Conservation (phyloP, 2,329 filamentous ascomycete genomes). For the Fusarium illudens region DNA sequence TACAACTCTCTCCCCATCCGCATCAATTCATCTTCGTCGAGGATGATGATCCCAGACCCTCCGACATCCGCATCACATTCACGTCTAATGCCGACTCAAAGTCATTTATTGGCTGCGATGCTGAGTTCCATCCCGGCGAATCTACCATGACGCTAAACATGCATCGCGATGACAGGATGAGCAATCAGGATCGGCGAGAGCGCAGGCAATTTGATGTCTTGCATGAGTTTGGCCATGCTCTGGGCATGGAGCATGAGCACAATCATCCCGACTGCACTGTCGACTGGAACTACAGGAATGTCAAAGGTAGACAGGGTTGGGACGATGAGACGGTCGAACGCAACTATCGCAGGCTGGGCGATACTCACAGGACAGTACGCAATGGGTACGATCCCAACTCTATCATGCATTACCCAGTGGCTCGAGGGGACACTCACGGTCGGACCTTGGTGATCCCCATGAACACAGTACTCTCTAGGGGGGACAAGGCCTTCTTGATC, state of each 20-base stretch:
- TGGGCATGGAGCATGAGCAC: not conserved
- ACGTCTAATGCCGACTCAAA: not conserved
- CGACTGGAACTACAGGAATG: not conserved
- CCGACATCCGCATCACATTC: not conserved
- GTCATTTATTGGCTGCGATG: not conserved
- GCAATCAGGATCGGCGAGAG: not conserved
- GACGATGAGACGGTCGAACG: not conserved
- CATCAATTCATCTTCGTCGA: not conserved
- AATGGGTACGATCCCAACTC: not conserved
- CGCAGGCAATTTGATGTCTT: not conserved
- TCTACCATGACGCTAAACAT: not conserved
- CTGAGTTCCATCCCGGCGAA: not conserved
- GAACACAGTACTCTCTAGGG: not conserved
- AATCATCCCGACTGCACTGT: not conserved
- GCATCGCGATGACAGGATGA: not conserved
- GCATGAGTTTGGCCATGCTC: not conserved
- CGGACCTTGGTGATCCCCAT: not conserved
- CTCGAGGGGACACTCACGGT: not conserved
- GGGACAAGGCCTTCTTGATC: not conserved
- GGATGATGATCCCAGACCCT: not conserved
- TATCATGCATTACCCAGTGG: not conserved
- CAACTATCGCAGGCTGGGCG: not conserved
- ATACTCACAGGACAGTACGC: not conserved
- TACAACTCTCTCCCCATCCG: not conserved
- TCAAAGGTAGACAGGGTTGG: not conserved